A percentile compares a stretch with the other conserved stretches of the same genome.
phyloP scores from a whole-genome alignment of 2,329 filamentous ascomycete species.

The Pseudocercospora cruenta region DNA sequence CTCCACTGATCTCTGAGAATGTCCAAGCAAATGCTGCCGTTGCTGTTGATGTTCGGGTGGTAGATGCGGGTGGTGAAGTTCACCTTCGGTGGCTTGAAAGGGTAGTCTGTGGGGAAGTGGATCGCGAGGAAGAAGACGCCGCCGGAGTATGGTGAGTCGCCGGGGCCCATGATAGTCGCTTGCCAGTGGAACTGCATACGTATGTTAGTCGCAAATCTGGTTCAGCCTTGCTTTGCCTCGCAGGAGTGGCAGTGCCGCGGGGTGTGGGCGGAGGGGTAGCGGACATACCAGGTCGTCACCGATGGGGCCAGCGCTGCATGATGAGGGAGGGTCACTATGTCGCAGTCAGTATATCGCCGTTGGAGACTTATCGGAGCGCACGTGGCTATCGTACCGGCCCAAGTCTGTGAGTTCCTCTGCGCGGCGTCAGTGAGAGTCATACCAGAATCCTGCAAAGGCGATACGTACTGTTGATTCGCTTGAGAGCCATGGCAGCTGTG shows the following conservation, averaged over 20 bases:
- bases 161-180: slow-evolving; percentile 99
- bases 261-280: slow-evolving; percentile 17
- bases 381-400: slow-evolving; percentile 67
- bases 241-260: slow-evolving; percentile 15
- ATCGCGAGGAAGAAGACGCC: slow-evolving; percentile 99
- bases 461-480: slow-evolving; percentile 75
- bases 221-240: slow-evolving; percentile 12
- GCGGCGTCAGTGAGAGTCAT: slow-evolving; percentile 10
- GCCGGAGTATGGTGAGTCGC: slow-evolving; percentile 95
- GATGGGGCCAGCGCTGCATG: slow-evolving; percentile 95
- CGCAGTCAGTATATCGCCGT: slow-evolving; percentile 39
- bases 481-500: slow-evolving; percentile 71
- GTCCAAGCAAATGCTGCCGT: slow-evolving; percentile 98
- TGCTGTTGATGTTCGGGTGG: slow-evolving; percentile 99
- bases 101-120: slow-evolving; percentile 99
- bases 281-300: slow-evolving; percentile 93
- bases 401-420: slow-evolving; percentile 76
- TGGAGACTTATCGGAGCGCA: background rate
- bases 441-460: background rate
- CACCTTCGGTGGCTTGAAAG: slow-evolving; percentile 99
- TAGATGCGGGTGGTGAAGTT: slow-evolving; percentile 99
- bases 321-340: slow-evolving; percentile 90
- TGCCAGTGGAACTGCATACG: slow-evolving; percentile 93
- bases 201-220: slow-evolving; percentile 20
- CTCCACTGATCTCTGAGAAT: slow-evolving; percentile 99